Evolutionary conservation across 768 basidiomycete genomes (phyloP), one percentile per base, ranked within the genome.

Genomic region (Mycena galopus): DNA sequence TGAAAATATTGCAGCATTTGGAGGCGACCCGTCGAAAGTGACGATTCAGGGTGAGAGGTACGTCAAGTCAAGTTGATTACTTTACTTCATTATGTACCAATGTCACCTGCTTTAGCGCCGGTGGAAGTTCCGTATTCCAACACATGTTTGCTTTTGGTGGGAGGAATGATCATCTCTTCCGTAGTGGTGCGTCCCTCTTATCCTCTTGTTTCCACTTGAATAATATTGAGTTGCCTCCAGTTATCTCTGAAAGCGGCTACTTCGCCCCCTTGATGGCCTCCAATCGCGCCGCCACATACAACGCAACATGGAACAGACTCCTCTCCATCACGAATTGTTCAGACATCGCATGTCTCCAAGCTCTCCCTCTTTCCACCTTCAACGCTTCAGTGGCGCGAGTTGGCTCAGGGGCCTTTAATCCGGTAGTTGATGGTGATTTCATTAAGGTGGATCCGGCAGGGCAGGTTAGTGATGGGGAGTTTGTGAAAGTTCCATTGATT

Each of bases 321-420:
- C 65, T 67, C 65, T 67, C 65, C 65, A 67, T 67, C 65, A 67
- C 65, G 65, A 67, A 67, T 56, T 67, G 65, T 59, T 67, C 65
- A 42, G 56, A 67, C 65, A 67, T 67, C 65, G 65, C 65, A 67
- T 67, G 65, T 67, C 65, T 67, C 42, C 65, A 67, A 67, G 65
- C 44, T 58, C 65, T 67, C 65, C 65, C 65, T 67, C 65, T 67
- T 67, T 67, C 65, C 56, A 67, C 65, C 57, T 67, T 67, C 65
- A 67, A 67, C 65, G 65, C 65, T 58, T 67, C 56, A 67, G 56
- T 67, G 56, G 65, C 65, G 65, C 65, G 23, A 67, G 65, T 67
- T 67, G 65, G 65, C 65, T 67, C 65, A 59, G 65, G 42, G 65
- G 65, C 65, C 55, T 67, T 67, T 67, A 67, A 67, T 67, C 65